Percentiles rank a stretch among this genome's conserved stretches.
These are phyloP conservation scores for Azolla pinnata DNA, from an alignment of 75 land plant genomes.

Conservation along the genomic window DNA sequence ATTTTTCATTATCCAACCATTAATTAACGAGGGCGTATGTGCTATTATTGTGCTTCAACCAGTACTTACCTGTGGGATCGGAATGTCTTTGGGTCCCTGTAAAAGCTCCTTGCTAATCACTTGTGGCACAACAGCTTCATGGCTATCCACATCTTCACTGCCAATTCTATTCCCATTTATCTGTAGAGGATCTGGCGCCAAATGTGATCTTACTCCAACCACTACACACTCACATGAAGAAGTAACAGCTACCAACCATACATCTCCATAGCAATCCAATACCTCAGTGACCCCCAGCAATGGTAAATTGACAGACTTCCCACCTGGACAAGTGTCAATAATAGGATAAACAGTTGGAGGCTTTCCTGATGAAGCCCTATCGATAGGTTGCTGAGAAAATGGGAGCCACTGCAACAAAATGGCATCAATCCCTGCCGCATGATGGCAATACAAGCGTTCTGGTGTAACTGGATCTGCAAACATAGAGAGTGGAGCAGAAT, in stretches of 20 bases:
- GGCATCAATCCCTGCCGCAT: constrained; percentile 79
- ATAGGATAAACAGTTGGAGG: constrained; percentile 69
- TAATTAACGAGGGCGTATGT: no score
- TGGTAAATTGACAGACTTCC: constrained; percentile 24
- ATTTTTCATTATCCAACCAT: no score
- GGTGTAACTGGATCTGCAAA: constrained; percentile 61
- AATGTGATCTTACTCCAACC: constrained; percentile 56
- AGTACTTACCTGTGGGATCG: constrained; percentile 36
- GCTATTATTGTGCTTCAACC: no score
- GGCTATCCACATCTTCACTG: constrained; percentile 9
- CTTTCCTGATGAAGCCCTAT: constrained; percentile 34
- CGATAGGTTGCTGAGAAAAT: constrained; percentile 52
- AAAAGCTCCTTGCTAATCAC: constrained; percentile 73
- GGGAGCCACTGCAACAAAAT: constrained; percentile 81
- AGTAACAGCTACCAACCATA: constrained; percentile 72
- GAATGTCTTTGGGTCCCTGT: constrained; percentile 65
- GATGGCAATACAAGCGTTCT: constrained; percentile 67
- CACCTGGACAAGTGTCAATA: constrained; percentile 42
- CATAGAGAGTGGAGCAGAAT: constrained; percentile 35
- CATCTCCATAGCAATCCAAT: constrained; percentile 65
- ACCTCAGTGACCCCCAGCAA: constrained; percentile 57
- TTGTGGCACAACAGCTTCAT: constrained; percentile 28
- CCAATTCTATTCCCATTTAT: constrained; percentile 23
- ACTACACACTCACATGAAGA: constrained; percentile 55
- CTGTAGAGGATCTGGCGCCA: constrained; percentile 30